Percentiles rank a stretch among this genome's conserved stretches.
Evolutionary conservation across 2,329 filamentous ascomycete genomes (phyloP).

Genomic region (Penicillium aurantiogriseum): DNA sequence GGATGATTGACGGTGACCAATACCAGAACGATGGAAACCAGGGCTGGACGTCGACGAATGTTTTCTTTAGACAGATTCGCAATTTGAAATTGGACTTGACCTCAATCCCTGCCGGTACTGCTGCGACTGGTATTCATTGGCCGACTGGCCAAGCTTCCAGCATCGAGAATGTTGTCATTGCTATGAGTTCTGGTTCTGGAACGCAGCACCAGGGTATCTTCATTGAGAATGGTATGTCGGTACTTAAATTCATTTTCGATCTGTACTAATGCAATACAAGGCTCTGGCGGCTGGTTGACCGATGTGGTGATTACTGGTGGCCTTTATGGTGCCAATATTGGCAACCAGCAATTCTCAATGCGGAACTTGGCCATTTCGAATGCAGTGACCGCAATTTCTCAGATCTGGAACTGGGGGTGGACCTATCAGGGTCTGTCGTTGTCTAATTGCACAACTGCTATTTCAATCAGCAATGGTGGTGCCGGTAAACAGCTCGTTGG

Average conservation of each 20-base stretch:
- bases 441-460: constrained; percentile 52
- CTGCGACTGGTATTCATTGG: constrained; percentile 51
- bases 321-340: constrained; percentile 57
- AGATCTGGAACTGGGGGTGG: constrained; percentile 62
- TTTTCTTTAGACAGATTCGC: constrained; percentile 64
- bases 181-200: constrained; percentile 49
- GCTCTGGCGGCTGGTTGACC: constrained; percentile 59
- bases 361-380: constrained; percentile 55
- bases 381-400: constrained; percentile 54
- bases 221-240: constrained; percentile 53
- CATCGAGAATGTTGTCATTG: constrained; percentile 62
- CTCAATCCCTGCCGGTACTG: constrained; percentile 30
- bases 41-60: constrained; percentile 51
- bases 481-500: constrained; percentile 49
- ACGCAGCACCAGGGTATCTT: constrained; percentile 59
- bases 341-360: constrained; percentile 65
- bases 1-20: constrained; percentile 58
- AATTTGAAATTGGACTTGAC: constrained; percentile 64
- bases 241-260: too few species aligned
- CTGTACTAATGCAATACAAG: constrained; percentile 17
- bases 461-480: constrained; percentile 51
- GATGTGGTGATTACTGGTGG: constrained; percentile 63
- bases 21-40: constrained; percentile 46
- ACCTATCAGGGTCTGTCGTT: constrained; percentile 53
- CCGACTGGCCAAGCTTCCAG: constrained; percentile 57